Base-by-base conservation (phyloP, 495 filamentous ascomycete genomes). In the Aspergillus cavernicola region DNA sequence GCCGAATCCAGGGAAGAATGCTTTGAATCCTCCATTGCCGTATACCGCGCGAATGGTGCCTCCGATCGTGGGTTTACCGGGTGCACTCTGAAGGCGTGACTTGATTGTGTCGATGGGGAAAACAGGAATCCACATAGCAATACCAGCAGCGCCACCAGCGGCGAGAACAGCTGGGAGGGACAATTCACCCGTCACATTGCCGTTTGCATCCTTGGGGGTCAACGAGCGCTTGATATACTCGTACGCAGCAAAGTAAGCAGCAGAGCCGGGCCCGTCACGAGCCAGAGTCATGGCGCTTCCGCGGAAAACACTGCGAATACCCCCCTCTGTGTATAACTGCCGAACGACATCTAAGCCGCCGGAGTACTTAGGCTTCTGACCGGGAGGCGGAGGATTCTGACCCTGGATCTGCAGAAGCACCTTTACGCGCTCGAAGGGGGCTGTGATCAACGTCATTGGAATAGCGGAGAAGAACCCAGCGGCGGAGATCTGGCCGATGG, bases 81-180 rank as follows among this genome's bases (percentile, higher is more conserved):
- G 88, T 20, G 89, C 89, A 36, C 89, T 93, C 80, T 99, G 93
- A 67, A 99, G 68, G 45, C 92, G 77, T 50, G 84, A 89, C 81
- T 99, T 99, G 69, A 99, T 84, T 0, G 93, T 99, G 63, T 99
- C 93, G 48, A 99, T 78, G 5, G 93, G 93, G 80, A 99, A 99
- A 16, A 99, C 91, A 20, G 95, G 90, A 55, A 97, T 89, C 93
- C 93, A 99, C 95, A 99, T 99, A 19, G 93, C 91, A 41, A 99
- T 84, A 61, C 93, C 93, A 0, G 93, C 93, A 0, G 84, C 87
- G 39, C 89, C 93, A 53, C 93, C 93, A 0, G 93, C 93, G 31
- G 81, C 77, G 56, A 89, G 84, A n/a, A 99, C 81, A 4, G 93
- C 95, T 3, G 80, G 66, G 55, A 97, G 69, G 46, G 87, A 90